A percentile compares a stretch with the other conserved stretches of the same genome.
Conservation (phyloP, 129 eudicot genomes). For the Mikania micrantha region DNA sequence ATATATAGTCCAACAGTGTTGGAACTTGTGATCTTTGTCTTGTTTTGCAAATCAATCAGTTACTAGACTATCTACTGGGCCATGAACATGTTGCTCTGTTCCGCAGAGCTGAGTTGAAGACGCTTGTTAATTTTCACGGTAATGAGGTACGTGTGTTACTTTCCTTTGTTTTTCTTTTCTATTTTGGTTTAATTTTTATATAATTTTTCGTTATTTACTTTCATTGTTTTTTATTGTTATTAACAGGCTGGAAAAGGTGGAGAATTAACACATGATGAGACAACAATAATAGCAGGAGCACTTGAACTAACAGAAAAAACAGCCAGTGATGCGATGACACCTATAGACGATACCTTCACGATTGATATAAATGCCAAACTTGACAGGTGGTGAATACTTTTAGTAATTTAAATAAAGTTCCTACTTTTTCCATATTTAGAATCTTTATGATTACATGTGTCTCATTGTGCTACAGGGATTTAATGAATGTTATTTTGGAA, state of each 20-base stretch:
- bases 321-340: slow-evolving; percentile 98
- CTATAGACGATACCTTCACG: slow-evolving; percentile 72
- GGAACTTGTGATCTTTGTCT: slow-evolving; percentile 4
- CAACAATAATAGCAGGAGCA: slow-evolving; percentile 96
- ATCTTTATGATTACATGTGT: slow-evolving; percentile 3
- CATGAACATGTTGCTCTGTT: slow-evolving; percentile 69
- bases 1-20: not conserved
- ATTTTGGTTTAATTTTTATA: not conserved
- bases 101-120: slow-evolving; percentile 93
- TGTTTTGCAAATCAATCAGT: slow-evolving; percentile 28
- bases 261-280: slow-evolving; percentile 93
- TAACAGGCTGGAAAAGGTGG: slow-evolving; percentile 95
- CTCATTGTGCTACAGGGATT: slow-evolving; percentile 27
- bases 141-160: slow-evolving; percentile 50
- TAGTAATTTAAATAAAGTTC: not conserved
- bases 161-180: not conserved
- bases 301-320: slow-evolving; percentile 81
- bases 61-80: slow-evolving; percentile 69
- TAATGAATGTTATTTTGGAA: slow-evolving; percentile 56
- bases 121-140: slow-evolving; percentile 84
- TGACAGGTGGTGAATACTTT: slow-evolving; percentile 43
- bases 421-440: not conserved
- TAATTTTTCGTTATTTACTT: not conserved
- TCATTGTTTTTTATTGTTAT: not conserved
- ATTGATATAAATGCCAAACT: slow-evolving; percentile 82